Base-by-base conservation (phyloP, 148 eudicot genomes). In the Amaranthus cruentus region DNA sequence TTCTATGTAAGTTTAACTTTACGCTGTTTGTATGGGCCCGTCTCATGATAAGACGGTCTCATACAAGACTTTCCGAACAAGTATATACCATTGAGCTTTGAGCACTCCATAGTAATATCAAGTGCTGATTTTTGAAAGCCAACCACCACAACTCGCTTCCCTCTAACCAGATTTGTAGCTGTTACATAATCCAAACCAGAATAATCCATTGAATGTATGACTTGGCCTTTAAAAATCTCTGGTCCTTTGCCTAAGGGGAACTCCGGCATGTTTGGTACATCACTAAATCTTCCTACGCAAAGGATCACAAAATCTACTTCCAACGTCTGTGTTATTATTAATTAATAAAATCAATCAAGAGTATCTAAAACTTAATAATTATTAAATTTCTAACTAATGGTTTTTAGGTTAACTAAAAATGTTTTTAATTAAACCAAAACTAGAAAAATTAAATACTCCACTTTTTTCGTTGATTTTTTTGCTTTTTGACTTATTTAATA, bases 51-150 rank as follows among this genome's bases (percentile, higher is more conserved):
- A 18, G 18, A 18, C 18, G 18, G 18, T 18, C 18, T 18, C 18
- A 18, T 18, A 18, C 18, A 18, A 18, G 18, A 18, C 18, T 18
- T 18, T 18, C 18, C 18, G 18, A 18, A 18, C 57, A 13, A 11
- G n/a, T 43, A 11, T n/a, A 18, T 71, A 89, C 93, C 98, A 7
- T 92, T 90, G 47, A 77, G 82, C 1, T 71, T 46, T 7, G 93
- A 82, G 66, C 85, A 83, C 61, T 87, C 89, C 85, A 78, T 81
- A 3, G 91, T 86, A 54, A 87, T 82, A 78, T 92, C 98, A 11
- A 90, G 75, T 14, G 85, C 98, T 7, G 88, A 83, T 83, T 90
- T 90, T 52, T 78, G 87, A 57, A 79, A 70, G 50, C 98, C 98
- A 14, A 92, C 90, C 2, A 92, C 86, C 2, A 78, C 78, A 11